Evolutionary conservation across 2,329 filamentous ascomycete genomes (phyloP).

Genomic region (Fusarium equiseti): DNA sequence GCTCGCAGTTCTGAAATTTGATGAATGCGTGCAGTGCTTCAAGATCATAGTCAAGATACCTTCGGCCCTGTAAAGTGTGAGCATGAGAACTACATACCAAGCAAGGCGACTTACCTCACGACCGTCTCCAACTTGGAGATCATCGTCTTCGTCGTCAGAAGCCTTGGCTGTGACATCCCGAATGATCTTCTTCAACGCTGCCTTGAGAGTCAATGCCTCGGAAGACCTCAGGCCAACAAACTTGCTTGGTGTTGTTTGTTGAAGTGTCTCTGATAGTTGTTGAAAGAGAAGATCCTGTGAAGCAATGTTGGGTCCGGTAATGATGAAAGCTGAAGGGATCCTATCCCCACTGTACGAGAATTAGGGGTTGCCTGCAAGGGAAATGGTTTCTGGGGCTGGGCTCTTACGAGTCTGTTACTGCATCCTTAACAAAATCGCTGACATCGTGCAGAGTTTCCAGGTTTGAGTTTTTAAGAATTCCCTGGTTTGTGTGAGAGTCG

Average conservation of each 20-base stretch:
- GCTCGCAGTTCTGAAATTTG: conserved; percentile 63
- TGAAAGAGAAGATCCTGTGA: conserved; percentile 80
- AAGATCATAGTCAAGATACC: conserved; percentile 82
- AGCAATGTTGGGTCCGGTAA: conserved; percentile 82
- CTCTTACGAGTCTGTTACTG: conserved; percentile 50
- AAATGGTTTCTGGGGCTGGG: conserved; percentile 6
- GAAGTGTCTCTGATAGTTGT: conserved; percentile 72
- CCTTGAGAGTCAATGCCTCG: conserved; percentile 80
- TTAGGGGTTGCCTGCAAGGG: conserved; percentile 30
- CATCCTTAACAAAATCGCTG: conserved; percentile 64
- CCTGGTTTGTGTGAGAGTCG: conserved; percentile 52
- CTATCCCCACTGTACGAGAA: conserved; percentile 55
- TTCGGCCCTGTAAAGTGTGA: conserved; percentile 63
- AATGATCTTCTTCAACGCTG: conserved; percentile 78
- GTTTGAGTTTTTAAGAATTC: conserved; percentile 70
- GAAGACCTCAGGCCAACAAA: conserved; percentile 77
- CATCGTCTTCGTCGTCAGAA: conserved; percentile 69
- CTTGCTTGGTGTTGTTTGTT: conserved; percentile 60
- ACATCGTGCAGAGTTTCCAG: conserved; percentile 70
- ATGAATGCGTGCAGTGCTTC: conserved; percentile 75
- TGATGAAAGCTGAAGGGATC: conserved; percentile 77
- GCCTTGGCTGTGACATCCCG: conserved; percentile 68
- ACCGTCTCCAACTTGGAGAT: conserved; percentile 59
- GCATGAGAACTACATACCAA: background rate
- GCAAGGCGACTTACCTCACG: conserved; percentile 59